Evolutionary conservation across 1,139 yeast species (phyloP).

Genomic region (Sugiyamaella pinicola): DNA sequence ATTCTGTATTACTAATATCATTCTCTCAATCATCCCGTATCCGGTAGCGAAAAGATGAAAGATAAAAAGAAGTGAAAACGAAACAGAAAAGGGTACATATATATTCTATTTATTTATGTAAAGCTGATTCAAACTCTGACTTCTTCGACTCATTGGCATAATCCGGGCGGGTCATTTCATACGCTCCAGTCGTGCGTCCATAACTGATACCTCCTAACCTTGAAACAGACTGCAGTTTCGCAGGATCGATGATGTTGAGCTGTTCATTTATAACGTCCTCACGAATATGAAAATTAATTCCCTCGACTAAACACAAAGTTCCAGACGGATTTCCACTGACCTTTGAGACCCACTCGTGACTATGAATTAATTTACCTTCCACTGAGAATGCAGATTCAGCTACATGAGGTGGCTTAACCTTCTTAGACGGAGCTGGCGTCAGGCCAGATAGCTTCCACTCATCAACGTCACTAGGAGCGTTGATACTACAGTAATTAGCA

Average conservation of each 20-base stretch:
- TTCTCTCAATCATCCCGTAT: too few relatives aligned
- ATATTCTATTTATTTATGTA: constrained; percentile 7
- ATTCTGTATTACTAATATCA: too few relatives aligned
- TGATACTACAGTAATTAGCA: constrained; percentile 54
- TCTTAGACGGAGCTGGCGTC: constrained; percentile 50
- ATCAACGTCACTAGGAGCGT: constrained; percentile 53
- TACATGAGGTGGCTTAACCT: constrained; percentile 58
- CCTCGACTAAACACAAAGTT: constrained; percentile 53
- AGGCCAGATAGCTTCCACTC: constrained; percentile 62
- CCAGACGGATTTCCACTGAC: constrained; percentile 48
- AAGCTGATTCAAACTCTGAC: constrained; percentile 17
- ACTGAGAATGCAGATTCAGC: constrained; percentile 63
- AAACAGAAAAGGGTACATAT: too few relatives aligned
- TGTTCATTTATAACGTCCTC: constrained; percentile 56
- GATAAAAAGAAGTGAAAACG: too few relatives aligned
- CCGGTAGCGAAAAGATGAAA: too few relatives aligned
- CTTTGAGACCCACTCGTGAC: constrained; percentile 53
- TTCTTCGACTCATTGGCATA: constrained; percentile 19
- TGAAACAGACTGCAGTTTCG: constrained; percentile 55
- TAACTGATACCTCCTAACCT: constrained; percentile 61
- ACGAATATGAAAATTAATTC: constrained; percentile 58
- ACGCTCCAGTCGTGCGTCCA: constrained; percentile 49
- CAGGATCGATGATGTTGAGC: constrained; percentile 48
- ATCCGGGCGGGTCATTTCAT: constrained; percentile 50
- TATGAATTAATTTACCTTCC: constrained; percentile 53